phyloP scores from a whole-genome alignment of 371 early-diverging fungal species.

The Mortierella sp. region DNA sequence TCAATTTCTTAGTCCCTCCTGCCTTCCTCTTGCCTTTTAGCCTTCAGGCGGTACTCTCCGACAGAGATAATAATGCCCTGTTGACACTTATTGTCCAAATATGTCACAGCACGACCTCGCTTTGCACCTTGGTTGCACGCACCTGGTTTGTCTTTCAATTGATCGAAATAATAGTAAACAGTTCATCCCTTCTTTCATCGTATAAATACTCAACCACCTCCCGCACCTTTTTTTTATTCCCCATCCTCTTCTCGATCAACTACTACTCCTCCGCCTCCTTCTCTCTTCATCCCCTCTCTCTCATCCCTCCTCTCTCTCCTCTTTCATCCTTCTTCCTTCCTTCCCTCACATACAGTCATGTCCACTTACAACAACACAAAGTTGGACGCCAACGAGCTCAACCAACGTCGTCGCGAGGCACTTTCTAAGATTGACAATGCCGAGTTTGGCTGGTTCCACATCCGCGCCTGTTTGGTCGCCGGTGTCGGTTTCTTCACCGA shows the following conservation, averaged over 20 bases:
- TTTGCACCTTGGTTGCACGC: background rate
- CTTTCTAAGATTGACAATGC: conserved; percentile 63
- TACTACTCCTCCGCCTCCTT: background rate
- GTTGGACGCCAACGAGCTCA: conserved; percentile 42
- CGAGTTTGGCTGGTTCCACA: conserved; percentile 81
- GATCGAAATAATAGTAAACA: background rate
- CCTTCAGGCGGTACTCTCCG: background rate
- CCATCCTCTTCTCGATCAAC: conserved; percentile 30
- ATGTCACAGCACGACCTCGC: background rate
- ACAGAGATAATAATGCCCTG: background rate
- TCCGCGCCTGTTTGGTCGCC: conserved; percentile 84
- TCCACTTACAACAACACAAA: conserved; percentile 33
- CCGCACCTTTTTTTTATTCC: conserved; percentile 6
- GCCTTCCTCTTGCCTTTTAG: background rate
- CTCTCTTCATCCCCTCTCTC: background rate
- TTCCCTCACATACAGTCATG: conserved; percentile 16
- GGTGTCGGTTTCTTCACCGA: conserved; percentile 92
- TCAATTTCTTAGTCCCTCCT: conserved; percentile 4
- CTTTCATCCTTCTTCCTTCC: background rate
- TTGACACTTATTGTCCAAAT: background rate
- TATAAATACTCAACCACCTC: conserved; percentile 27
- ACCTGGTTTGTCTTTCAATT: background rate
- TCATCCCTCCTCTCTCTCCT: background rate
- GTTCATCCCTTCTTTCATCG: background rate
- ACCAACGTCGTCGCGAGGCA: conserved; percentile 57